Base-by-base conservation (phyloP, 495 filamentous ascomycete genomes). In the Lasiosphaeria miniovina region DNA sequence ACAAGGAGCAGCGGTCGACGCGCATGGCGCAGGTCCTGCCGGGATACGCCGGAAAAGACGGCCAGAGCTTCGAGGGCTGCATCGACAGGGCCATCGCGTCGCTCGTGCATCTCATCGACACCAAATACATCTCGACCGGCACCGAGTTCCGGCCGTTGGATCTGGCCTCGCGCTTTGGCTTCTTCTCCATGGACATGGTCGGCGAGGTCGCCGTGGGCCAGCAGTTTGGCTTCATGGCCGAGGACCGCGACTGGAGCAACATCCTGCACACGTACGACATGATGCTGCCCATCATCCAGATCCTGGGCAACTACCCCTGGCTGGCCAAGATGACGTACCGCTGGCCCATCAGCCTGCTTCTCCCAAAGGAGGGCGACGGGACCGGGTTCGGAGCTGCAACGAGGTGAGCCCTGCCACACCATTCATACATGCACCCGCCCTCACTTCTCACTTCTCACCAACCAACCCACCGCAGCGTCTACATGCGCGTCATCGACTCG, bases 111-210 rank as follows among this genome's bases (percentile, higher is more conserved):
- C 3, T 62, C 9, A 52, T 70, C 33, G 61, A 82, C 70, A 80
- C 33, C 3, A 68, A 82, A 57, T 82, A 78, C 60, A 73, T 84
- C 54, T 73, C 73, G 54, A 33, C 68, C 32, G 48, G 10, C 6
- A 54, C 51, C 32, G 81, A 76, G 55, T 72, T 81, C 49, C 82
- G 79, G 61, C 70, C 71, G 17, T 80, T 85, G 71, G 83, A 86
- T 10, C 65, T 66, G 38, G 65, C 64, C 68, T 77, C 72, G 64
- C 84, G 80, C 77, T 74, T 78, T 61, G 55, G 64, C 35, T 72
- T 63, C 57, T 80, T 85, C 65, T 84, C 83, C 11, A 80, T 86
- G 63, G 87, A 89, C 63, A 78, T 85, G n/a, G 86, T 89, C 61
- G 80, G 79, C 14, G 80, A 87, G 57, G 70, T 88, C 38, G 83